phyloP scores from a whole-genome alignment of 1,139 yeast species.

The Scheffersomyces lignicola region DNA sequence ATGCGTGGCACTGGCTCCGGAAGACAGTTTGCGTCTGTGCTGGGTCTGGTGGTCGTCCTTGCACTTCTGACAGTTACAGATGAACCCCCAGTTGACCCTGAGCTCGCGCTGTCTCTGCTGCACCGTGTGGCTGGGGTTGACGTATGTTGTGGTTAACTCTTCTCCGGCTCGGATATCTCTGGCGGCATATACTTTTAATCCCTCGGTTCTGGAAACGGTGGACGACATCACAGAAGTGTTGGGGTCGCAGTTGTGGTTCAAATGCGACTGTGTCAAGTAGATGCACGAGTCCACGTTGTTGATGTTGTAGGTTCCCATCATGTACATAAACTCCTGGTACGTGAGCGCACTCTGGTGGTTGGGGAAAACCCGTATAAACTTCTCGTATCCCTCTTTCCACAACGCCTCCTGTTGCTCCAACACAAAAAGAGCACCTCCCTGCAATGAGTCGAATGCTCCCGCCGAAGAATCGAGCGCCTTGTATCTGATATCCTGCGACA shows the following conservation, averaged over 20 bases:
- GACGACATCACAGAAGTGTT: constrained; percentile 58
- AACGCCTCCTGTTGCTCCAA: constrained; percentile 59
- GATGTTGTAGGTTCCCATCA: constrained; percentile 72
- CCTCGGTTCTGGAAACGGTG: constrained; percentile 46
- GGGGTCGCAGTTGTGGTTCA: constrained; percentile 79
- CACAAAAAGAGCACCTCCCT: constrained; percentile 51
- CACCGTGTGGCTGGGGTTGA: constrained; percentile 64
- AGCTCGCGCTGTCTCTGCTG: constrained; percentile 66
- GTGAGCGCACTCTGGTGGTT: constrained; percentile 29
- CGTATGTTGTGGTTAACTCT: constrained; percentile 70
- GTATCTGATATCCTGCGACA: constrained; percentile 66
- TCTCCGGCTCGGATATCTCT: constrained; percentile 62
- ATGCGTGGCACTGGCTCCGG: constrained; percentile 18
- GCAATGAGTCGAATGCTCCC: constrained; percentile 51
- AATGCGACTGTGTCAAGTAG: constrained; percentile 63
- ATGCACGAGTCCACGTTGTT: constrained; percentile 69
- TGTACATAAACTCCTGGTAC: constrained; percentile 57
- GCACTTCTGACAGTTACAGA: constrained; percentile 71
- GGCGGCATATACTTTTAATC: constrained; percentile 61
- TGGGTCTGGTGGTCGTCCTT: constrained; percentile 50
- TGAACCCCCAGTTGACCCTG: constrained; percentile 80
- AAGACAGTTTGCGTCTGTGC: constrained; percentile 37
- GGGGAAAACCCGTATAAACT: constrained; percentile 55
- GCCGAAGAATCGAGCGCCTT: constrained; percentile 60
- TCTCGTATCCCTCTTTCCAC: constrained; percentile 58